Evolutionary conservation across 1,139 yeast genomes (phyloP), one percentile per base, ranked within the genome.

Genomic region (Candida sanyaensis): DNA sequence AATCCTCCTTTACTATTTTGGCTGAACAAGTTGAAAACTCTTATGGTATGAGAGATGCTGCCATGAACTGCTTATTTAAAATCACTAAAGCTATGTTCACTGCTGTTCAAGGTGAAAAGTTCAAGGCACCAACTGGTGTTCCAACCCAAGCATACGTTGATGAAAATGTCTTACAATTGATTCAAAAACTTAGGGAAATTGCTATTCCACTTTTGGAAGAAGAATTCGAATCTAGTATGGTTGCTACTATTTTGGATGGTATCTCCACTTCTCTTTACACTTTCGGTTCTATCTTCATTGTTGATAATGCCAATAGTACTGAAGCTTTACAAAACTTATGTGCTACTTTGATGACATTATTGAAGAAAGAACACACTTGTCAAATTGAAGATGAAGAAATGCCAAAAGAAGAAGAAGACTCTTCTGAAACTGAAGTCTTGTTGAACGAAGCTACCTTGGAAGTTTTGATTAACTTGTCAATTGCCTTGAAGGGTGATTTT

Each of bases 41-140:
- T 46, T 90, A 88, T 62, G 97, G 96, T 63, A 83, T 92, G 77
- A 84, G 97, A 66, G 96, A 88, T 70, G 84, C 96, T 51, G 92
- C 97, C 43, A 73, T 92, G 67, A 75, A 79, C 50, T 80, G 93
- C 45, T 75, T 92, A 64, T 92, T 97, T 95, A 87, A 84, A 61
- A 81, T 92, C 57, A 85, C 84, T 50, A 80, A 79, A 59, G 87
- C 96, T 37, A 80, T 88, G 78, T 81, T 84, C 67, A 75, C 80
- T 49, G 79, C 83, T 44, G 73, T 78, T 50, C 69, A 78, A 52
- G 81, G 79, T 45, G 75, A 72, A 54, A 70, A 69, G 55, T 68
- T 72, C 68, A 72, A 78, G 55, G 84, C 84, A 66, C 88, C 89
- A 59, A 81, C 82, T 60, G 96, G 96, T 50, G 83, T 85, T 50